Percentiles rank a stretch among this genome's conserved stretches.
phyloP scores from a whole-genome alignment of 305 asterid genomes.

The Ilex paraguariensis region DNA sequence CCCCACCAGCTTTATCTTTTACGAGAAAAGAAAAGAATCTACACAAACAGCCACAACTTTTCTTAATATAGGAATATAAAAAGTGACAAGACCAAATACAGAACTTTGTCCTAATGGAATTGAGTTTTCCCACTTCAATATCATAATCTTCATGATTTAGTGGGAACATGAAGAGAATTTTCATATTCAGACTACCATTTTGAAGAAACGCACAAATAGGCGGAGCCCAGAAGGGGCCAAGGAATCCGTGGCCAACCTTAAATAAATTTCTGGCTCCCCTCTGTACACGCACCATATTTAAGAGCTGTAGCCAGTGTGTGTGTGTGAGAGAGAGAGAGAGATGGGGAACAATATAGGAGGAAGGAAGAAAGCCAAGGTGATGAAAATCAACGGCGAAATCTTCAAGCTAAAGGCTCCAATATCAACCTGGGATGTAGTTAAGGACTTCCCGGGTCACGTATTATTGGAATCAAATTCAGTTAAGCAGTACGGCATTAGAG shows the following conservation, averaged over 20 bases:
- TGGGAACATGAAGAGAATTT: constrained; percentile 1
- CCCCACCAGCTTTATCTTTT: constrained; percentile 10
- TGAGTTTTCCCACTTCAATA: constrained; percentile 24
- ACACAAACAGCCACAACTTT: background rate
- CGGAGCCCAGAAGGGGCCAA: background rate
- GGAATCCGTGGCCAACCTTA: background rate
- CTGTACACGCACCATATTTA: too few species aligned
- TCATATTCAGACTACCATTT: constrained; percentile 18
- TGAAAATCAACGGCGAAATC: constrained; percentile 55
- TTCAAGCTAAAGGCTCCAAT: constrained; percentile 51
- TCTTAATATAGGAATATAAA: constrained; percentile 3
- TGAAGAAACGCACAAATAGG: background rate
- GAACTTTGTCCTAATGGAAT: constrained; percentile 14
- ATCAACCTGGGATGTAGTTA: constrained; percentile 42
- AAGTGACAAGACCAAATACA: background rate
- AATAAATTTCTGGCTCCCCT: background rate
- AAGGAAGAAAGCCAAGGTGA: constrained; percentile 39
- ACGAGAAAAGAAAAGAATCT: background rate
- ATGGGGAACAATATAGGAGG: constrained; percentile 61
- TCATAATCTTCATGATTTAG: constrained; percentile 9
- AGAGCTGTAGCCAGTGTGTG: too few species aligned
- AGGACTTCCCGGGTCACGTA: constrained; percentile 49
- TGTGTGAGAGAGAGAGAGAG: background rate
- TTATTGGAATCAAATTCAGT: constrained; percentile 46
- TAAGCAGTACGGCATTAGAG: constrained; percentile 51